phyloP scores from a whole-genome alignment of 768 basidiomycete species.

The Pleurotus giganteus region DNA sequence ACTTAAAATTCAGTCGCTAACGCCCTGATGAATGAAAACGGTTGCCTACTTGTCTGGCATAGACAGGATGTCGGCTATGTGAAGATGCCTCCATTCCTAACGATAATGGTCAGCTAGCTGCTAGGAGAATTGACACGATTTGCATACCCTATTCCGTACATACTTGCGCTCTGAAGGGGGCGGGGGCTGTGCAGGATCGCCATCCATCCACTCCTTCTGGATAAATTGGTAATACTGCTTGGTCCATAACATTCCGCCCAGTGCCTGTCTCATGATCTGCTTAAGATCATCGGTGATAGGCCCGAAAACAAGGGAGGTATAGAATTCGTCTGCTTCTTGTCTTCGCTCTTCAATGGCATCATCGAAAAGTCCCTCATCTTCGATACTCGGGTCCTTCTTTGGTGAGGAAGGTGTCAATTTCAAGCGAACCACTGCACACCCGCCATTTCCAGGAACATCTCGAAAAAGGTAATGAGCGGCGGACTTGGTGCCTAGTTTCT shows the following conservation, averaged over 20 bases:
- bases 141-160: slow-evolving; percentile 74
- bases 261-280: slow-evolving; percentile 95
- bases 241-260: slow-evolving; percentile 97
- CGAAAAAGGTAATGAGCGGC: slow-evolving; percentile 89
- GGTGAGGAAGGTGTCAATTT: slow-evolving; percentile 82
- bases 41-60: slow-evolving; percentile 95
- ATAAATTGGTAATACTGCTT: slow-evolving; percentile 98
- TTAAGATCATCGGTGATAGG: slow-evolving; percentile 89
- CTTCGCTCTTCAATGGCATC: slow-evolving; percentile 86
- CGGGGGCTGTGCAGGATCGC: slow-evolving; percentile 92
- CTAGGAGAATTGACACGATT: not conserved
- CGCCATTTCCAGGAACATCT: slow-evolving; percentile 87
- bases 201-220: slow-evolving; percentile 94
- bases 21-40: slow-evolving; percentile 5
- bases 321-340: slow-evolving; percentile 96
- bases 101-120: not conserved
- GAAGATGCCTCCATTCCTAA: slow-evolving; percentile 94
- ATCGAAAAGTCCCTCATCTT: slow-evolving; percentile 90
- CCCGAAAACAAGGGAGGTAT: slow-evolving; percentile 73
- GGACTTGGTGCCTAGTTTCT: slow-evolving; percentile 85
- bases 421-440: slow-evolving; percentile 91
- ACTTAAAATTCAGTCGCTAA: slow-evolving; percentile 6
- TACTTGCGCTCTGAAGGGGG: slow-evolving; percentile 88
- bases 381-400: slow-evolving; percentile 74
- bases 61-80: slow-evolving; percentile 92